Evolutionary conservation across 2,329 filamentous ascomycete genomes (phyloP).

Genomic region (Exophiala alcalophila): DNA sequence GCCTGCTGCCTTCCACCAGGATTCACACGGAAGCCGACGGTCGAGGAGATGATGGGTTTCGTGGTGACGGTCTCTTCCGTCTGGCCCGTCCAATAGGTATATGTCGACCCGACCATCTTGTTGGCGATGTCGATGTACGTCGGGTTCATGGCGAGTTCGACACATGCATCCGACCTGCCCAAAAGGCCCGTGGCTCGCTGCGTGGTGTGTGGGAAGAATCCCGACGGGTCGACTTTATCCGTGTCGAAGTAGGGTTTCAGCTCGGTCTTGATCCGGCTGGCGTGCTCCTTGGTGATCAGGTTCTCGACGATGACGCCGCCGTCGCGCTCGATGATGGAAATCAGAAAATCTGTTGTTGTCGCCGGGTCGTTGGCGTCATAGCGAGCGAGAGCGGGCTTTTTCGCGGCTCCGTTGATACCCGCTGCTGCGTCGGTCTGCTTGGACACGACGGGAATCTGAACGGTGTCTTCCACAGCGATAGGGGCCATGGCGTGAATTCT

Average conservation of each 20-base stretch:
- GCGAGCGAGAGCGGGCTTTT: constrained; percentile 12
- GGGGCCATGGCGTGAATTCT: constrained; percentile 16
- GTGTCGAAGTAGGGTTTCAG: constrained; percentile 30
- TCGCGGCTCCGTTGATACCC: background rate
- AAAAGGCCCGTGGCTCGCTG: constrained; percentile 40
- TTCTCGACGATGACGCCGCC: constrained; percentile 30
- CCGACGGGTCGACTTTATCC: constrained; percentile 25
- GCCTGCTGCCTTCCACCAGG: constrained; percentile 30
- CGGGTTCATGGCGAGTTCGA: constrained; percentile 39
- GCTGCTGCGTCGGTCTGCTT: constrained; percentile 2
- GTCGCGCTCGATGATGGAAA: constrained; percentile 21
- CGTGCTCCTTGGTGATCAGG: constrained; percentile 21
- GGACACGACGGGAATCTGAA: constrained; percentile 8
- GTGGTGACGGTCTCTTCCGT: constrained; percentile 22
- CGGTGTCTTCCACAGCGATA: constrained; percentile 18
- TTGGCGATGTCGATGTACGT: constrained; percentile 39
- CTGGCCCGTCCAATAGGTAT: constrained; percentile 37
- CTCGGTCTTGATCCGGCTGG: constrained; percentile 27
- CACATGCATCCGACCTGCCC: constrained; percentile 39
- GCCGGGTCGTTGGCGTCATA: constrained; percentile 21
- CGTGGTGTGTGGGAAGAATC: constrained; percentile 34
- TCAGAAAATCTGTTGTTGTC: constrained; percentile 19
- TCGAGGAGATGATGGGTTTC: constrained; percentile 34
- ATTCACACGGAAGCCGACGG: constrained; percentile 34
- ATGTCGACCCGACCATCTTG: constrained; percentile 37